Base-by-base conservation (phyloP, 2,329 filamentous ascomycete genomes). In the Laburnicola sp. region DNA sequence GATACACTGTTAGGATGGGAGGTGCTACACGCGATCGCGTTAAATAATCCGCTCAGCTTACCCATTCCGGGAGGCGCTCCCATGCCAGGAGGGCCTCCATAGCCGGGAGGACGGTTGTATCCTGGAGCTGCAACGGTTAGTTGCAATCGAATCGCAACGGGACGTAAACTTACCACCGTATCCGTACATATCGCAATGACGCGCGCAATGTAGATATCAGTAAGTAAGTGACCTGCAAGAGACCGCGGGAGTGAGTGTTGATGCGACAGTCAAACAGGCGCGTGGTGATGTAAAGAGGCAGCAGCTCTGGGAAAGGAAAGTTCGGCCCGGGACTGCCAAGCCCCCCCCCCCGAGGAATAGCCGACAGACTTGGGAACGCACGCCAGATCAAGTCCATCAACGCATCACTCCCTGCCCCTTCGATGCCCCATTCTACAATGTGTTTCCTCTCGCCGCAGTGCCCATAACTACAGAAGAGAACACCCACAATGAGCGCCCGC, bases 51-150 rank as follows among this genome's bases (percentile, higher is more conserved):
- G 4, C 6, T 7, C 16, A n/a, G 71, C 83, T 74, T 81, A 93
- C 91, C 89, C 83, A 91, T 85, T 75, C 89, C 90, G 63, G 91
- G 89, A 65, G 89, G 88, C 64, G 87, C 85, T 59, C 84, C 86
- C 83, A 91, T 87, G 53, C 86, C 86, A 50, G 86, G 86, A 43
- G 89, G 91, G 49, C 80, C 80, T 60, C 83, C 84, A 76, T 87
- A 95, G 61, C 84, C 83, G 45, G 89, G 88, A 66, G 88, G 87
- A 51, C 84, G 82, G 65, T 87, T 88, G 78, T 91, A 96, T 42
- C 84, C 82, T 57, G 81, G 78, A 68, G 76, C 73, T 56, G 72
- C 74, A 67, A 16, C 16, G 16, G 51, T 36, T 48, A 53, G 47
- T 45, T 59, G 65, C 62, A 67, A 63, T 53, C 48, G 41, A 39